These are phyloP conservation scores for Xerocomus potaroensis DNA, from an alignment of 768 basidiomycete species.

Conservation along the genomic window DNA sequence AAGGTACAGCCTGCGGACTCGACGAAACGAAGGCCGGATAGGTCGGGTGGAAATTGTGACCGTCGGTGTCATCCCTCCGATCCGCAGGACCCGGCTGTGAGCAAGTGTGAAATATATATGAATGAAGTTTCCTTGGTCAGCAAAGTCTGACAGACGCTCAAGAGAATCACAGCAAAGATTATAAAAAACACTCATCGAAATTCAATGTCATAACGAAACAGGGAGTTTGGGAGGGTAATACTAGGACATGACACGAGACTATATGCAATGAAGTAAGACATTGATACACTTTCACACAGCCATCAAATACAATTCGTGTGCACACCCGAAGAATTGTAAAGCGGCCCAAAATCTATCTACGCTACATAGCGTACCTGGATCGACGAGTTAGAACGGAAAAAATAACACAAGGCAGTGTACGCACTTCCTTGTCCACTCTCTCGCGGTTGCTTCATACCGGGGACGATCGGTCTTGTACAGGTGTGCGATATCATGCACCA, in stretches of 20 bases:
- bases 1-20: not conserved
- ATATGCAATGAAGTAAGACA: slow-evolving; percentile 30
- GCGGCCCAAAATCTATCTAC: slow-evolving; percentile 21
- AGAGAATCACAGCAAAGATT: not conserved
- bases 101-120: not conserved
- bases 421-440: slow-evolving; percentile 99
- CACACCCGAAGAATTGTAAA: slow-evolving; percentile 18
- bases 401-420: slow-evolving; percentile 24
- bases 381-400: not conserved
- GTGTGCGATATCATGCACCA: slow-evolving; percentile 98
- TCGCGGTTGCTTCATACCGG: slow-evolving; percentile 94
- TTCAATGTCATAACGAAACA: slow-evolving; percentile 18
- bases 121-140: slow-evolving; percentile 1
- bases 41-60: not conserved
- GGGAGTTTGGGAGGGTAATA: slow-evolving; percentile 24
- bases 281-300: slow-evolving; percentile 32
- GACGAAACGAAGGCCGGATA: too few species aligned
- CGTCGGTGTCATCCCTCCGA: not conserved
- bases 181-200: slow-evolving; percentile 17
- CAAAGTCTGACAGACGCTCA: not conserved
- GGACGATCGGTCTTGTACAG: slow-evolving; percentile 98
- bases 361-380: slow-evolving; percentile 52
- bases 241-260: slow-evolving; percentile 32
- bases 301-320: slow-evolving; percentile 29
- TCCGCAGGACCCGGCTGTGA: not conserved